These are phyloP conservation scores for Aspergillus hancockii DNA, from an alignment of 495 filamentous ascomycete species.

Conservation along the genomic window DNA sequence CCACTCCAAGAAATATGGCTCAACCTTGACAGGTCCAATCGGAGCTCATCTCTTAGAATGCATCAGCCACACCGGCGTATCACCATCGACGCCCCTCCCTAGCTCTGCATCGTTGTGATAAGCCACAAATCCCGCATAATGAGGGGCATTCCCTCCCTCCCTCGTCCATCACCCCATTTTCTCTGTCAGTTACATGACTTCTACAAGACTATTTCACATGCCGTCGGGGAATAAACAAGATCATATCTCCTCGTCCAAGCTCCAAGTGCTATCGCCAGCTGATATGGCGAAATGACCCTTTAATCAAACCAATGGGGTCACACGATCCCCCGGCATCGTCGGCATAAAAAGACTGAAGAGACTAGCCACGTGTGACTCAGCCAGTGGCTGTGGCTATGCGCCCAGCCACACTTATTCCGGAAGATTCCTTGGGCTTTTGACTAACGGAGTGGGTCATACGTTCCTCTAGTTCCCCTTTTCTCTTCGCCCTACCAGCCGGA, in stretches of 20 bases:
- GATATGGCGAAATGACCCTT: too few relatives aligned
- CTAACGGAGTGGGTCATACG: neutral
- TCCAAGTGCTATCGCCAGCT: neutral
- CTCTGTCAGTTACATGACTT: neutral
- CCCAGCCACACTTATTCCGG: slow-evolving; percentile 4
- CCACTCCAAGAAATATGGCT: neutral
- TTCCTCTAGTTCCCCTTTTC: neutral
- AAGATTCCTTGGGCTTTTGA: neutral
- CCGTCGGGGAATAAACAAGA: neutral
- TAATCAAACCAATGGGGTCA: neutral
- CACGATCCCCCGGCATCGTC: neutral
- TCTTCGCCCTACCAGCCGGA: neutral
- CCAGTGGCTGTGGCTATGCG: slow-evolving; percentile 22
- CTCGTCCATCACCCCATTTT: neutral
- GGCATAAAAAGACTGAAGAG: neutral
- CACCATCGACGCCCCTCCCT: neutral
- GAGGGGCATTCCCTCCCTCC: neutral
- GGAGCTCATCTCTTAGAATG: neutral
- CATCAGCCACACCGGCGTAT: neutral
- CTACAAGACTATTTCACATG: neutral
- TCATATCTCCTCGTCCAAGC: neutral
- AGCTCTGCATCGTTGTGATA: neutral
- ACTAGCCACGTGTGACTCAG: slow-evolving; percentile 23
- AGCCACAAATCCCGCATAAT: neutral
- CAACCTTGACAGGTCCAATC: neutral